Base-by-base conservation (phyloP, 805 yeast species). In the Metschnikowia gelsemii region DNA sequence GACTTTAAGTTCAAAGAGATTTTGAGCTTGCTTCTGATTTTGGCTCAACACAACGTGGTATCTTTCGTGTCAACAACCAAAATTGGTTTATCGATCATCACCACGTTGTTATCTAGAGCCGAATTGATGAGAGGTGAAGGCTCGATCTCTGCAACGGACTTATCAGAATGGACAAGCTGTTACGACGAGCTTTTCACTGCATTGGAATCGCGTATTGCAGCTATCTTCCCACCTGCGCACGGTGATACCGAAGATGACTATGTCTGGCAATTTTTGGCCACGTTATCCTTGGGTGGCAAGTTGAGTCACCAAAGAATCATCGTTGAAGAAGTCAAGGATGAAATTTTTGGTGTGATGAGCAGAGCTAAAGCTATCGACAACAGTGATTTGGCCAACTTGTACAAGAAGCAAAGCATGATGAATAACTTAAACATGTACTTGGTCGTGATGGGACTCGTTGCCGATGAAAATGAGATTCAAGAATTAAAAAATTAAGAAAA, bases 191-290 rank as follows among this genome's bases (percentile, higher is more conserved):
- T 91, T 45, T 91, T 91, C 68, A 80, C 84, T 13, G 73, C 83
- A 1, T 68, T 90, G 50, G 93, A 87, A 63, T 85, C 88, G 3
- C 80, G 87, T 61, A 73, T 91, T 43, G 73, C 84, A 1, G 70
- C 79, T 13, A 78, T 90, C 32, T 90, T 91, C 82, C 96, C 96
- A 41, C 87, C 91, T 31, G 70, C 24, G 45, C 68, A 63, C 36
- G 72, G 66, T 37, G 70, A 66, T 29, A 60, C 61, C 28, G 69
- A 70, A 39, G 91, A 84, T 56, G 89, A 68, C 26, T 89, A 90
- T 57, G 88, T 88, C 37, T 91, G 99, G 99, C 97, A 91, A 68
- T 90, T 91, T 59, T 76, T 91, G 63, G 99, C 99, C 17, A 84
- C 96, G 11, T 75, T 91, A 46, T 91, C 98, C 0, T 71, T 91